Evolutionary conservation across 345 rosid genomes (phyloP), one percentile per base, ranked within the genome.

Genomic region (Brassica carinata): DNA sequence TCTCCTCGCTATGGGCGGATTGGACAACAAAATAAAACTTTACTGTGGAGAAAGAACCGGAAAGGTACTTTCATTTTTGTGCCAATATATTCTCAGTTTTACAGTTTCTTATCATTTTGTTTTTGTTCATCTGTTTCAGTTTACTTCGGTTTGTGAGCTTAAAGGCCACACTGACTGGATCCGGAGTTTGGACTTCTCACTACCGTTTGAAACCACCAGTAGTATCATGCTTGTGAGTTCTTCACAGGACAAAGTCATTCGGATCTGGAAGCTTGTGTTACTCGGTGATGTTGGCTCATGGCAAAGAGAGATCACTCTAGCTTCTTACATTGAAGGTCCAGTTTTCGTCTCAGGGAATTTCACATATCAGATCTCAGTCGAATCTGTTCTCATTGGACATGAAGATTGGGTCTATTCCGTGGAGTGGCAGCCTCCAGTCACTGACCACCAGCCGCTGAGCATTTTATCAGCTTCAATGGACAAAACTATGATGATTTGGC

Each of bases 331-430:
- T 59, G 90, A 96, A 82, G 99, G 99, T 67, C 99, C 99, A 2
- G 83, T 89, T 73, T 75, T 92, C 43, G 81, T 90, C 61, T 85
- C 87, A 51, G 97, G 98, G 59, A 83, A 84, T 1, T 83, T 73
- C 51, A 87, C 96, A 67, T 93, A 93, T 87, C 98, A 93, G 84
- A 84, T 96, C 71, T 96, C 99, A 29, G 83, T 93, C 29, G 99
- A 96, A 75, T 93, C 98, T 82, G 96, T 96, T 84, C 84, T 93
- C 30, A 88, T 93, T 77, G 98, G 97, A 77, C 99, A 96, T 77
- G 99, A 96, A 83, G 99, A 93, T 81, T 96, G 98, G 98, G 94
- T 90, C 15, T 96, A 96, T 83, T 96, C 99, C 3, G 99, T 96
- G 33, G 88, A 92, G 84, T 96, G 99, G 97, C 89, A 93, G 76